Percentiles rank a stretch among this genome's conserved stretches.
These are phyloP conservation scores for Mucor saturninus DNA, from an alignment of 371 early-diverging fungal species.

Conservation along the genomic window DNA sequence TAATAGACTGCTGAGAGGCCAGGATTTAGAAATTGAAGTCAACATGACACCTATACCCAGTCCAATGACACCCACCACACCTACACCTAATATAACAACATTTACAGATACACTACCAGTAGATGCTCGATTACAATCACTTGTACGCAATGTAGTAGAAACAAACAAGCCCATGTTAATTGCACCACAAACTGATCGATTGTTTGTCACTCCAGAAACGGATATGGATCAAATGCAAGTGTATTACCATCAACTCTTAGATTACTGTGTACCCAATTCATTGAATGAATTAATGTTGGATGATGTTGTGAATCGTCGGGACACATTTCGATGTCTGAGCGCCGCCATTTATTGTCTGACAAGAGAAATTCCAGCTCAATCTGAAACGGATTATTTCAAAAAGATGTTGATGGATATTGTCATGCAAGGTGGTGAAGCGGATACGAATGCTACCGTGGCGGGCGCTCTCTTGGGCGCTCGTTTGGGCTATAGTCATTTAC, in stretches of 20 bases:
- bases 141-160: conserved; percentile 54
- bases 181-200: conserved; percentile 46
- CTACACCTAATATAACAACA: too few species aligned
- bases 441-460: conserved; percentile 67
- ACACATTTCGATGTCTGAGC: conserved; percentile 65
- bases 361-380: conserved; percentile 37
- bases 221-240: conserved; percentile 38
- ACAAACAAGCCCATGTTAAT: conserved; percentile 57
- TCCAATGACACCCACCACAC: conserved; percentile 1
- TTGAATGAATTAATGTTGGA: conserved; percentile 41
- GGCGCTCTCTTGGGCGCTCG: conserved; percentile 70
- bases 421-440: conserved; percentile 71
- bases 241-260: conserved; percentile 42
- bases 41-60: conserved; percentile 25
- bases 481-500: conserved; percentile 56
- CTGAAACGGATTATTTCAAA: conserved; percentile 53
- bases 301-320: conserved; percentile 47
- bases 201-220: conserved; percentile 51
- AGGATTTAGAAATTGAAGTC: conserved; percentile 43
- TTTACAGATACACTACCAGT: conserved; percentile 37
- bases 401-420: conserved; percentile 58
- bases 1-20: conserved; percentile 44
- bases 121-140: conserved; percentile 38
- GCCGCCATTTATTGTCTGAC: conserved; percentile 59
- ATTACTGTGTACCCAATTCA: conserved; percentile 36